Evolutionary conservation across 306 rosid genomes (phyloP), one percentile per base, ranked within the genome.

Genomic region (Chamaecrista fasciculata): DNA sequence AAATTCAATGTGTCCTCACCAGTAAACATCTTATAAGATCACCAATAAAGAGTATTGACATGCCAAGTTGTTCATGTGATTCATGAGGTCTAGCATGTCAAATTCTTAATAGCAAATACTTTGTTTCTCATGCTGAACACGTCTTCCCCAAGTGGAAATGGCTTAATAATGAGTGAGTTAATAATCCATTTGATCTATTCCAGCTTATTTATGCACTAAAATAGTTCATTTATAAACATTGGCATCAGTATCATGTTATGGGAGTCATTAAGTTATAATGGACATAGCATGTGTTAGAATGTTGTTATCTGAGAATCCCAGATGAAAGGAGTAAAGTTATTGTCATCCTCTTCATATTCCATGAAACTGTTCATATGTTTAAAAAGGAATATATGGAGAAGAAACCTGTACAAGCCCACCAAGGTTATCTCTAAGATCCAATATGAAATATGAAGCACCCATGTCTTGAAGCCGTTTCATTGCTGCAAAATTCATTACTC

Each of bases 321-420:
- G 46, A 12, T 40, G 46, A 40, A 40, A 40, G 46, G 46, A 40
- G 46, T 40, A 11, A 40, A 12, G 46, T 40, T 10, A 1, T 40
- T 40, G 46, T 40, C 46, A n/a, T n/a, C n/a, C n/a, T 40, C 46
- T 2, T 40, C 0, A 40, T 11, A 2, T 15, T 40, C 46, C 11
- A n/a, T 0, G 16, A 40, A 40, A 12, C 12, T 40, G 46, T 40
- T 40, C 46, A 12, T 1, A 12, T 40, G 16, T 11, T 40, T 40
- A 57, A 23, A 55, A 57, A 48, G 67, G 43, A 36, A 14, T 71
- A 56, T 51, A 55, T 40, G 37, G 66, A 57, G 67, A 58, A 66
- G 48, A 66, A 76, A 93, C 98, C 98, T 93, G 98, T 34, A 90
- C 98, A 55, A 93, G 86, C 74, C 98, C 98, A 57, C 98, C 98